A percentile compares a stretch with the other conserved stretches of the same genome.
These are phyloP conservation scores for Rhizopogon salebrosus DNA, from an alignment of 768 basidiomycete species.

Conservation along the genomic window DNA sequence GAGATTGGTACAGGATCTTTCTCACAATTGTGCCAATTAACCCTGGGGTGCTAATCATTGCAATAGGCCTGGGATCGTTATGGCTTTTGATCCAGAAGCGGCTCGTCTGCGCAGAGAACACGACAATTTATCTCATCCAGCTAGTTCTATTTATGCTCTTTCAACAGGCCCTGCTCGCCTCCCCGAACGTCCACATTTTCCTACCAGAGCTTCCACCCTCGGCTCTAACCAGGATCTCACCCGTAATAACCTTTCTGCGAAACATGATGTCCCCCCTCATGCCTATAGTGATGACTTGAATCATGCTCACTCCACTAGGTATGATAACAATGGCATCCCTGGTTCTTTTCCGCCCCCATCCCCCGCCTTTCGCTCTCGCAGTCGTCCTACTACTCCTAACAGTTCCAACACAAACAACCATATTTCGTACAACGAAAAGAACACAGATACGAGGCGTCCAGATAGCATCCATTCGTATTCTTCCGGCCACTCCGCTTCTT, in stretches of 20 bases:
- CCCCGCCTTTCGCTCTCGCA: conserved; percentile 44
- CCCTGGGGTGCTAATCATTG: conserved; percentile 5
- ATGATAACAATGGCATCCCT: conserved; percentile 9
- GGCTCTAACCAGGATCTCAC: conserved; percentile 48
- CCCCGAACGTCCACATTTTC: conserved; percentile 49
- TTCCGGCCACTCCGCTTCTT: conserved; percentile 53
- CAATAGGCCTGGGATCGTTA: conserved; percentile 8
- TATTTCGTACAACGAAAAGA: conserved; percentile 50
- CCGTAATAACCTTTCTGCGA: conserved; percentile 37
- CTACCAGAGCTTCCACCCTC: conserved; percentile 63
- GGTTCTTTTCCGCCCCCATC: conserved; percentile 37
- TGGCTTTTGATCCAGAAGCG: conserved; percentile 27
- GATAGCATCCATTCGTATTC: conserved; percentile 45
- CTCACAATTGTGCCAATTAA: conserved; percentile 8
- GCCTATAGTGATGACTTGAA: conserved; percentile 68
- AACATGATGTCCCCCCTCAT: conserved; percentile 35
- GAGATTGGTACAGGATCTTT: conserved; percentile 10
- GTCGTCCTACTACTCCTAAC: conserved; percentile 58
- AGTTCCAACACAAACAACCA: conserved; percentile 41
- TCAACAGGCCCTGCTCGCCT: conserved; percentile 31
- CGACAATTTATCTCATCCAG: conserved; percentile 2
- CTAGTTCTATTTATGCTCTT: conserved; percentile 30
- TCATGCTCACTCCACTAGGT: conserved; percentile 31
- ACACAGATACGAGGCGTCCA: conserved; percentile 42
- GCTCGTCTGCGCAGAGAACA: conserved; percentile 24